Base-by-base conservation (phyloP, 352 stramenopile genomes). In the Hyaloperonospora arabidopsidis region DNA sequence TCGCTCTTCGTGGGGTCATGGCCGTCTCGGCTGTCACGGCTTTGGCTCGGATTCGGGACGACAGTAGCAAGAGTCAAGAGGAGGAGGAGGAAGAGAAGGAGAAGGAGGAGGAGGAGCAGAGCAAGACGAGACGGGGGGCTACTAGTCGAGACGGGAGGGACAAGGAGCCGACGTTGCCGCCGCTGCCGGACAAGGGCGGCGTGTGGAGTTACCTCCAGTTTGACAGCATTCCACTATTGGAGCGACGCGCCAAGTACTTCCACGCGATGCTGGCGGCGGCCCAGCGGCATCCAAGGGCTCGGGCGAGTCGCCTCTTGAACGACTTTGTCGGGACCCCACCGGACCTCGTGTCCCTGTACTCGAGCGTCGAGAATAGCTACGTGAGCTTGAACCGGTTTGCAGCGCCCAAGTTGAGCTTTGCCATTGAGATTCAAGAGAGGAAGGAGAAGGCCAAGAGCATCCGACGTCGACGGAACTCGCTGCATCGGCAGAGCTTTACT, bases 351-450 rank as follows among this genome's bases (percentile, higher is more conserved):
- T 75, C 74, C 14, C 32, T 72, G 25, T 52, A 83, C 52, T 81
- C 68, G 11, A 85, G 72, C n/a, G 59, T 82, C 11, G 72, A 76
- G 52, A 83, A 72, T 65, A 83, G 67, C 55, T 89, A 89, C 65
- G 79, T 89, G 62, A 87, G 79, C 45, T 52, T 89, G 14, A 87
- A 86, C 34, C 73, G 79, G n/a, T 89, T 87, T 47, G 76, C 79
- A 0, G 79, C 75, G 6, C 76, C 79, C 19, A 83, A 82, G 45
- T 36, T 89, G 54, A 69, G 69, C 28, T 77, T 87, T 14, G 72
- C 70, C 35, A 76, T 89, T 48, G 79, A 89, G 54, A 72, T 82
- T 29, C 76, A 89, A 32, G 73, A 89, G 55, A 73, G 79, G 49
- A 86, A 86, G 45, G 66, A 89, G 45, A 82, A 83, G 50, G 79